phyloP scores from a whole-genome alignment of 108 stramenopile species.

The Cyclostephanos tholiformis region DNA sequence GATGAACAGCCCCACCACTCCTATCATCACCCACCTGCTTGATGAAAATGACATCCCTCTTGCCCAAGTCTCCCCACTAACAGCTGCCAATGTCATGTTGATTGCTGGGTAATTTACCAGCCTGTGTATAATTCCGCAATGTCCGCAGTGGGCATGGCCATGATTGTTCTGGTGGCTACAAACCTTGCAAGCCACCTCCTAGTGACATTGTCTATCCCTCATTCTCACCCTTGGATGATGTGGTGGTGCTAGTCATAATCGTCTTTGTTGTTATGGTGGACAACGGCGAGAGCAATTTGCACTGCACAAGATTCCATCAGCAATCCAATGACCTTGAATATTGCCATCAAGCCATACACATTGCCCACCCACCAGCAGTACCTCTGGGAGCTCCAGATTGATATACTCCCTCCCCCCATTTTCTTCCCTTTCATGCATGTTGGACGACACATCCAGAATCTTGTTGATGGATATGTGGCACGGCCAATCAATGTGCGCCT shows the following conservation, averaged over 20 bases:
- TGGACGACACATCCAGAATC: conserved; percentile 22
- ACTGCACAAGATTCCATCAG: conserved; percentile 31
- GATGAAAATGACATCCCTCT: too few relatives aligned
- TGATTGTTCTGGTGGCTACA: conserved; percentile 77
- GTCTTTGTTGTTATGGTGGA: neutral
- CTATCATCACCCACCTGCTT: too few relatives aligned
- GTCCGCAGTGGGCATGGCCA: conserved; percentile 85
- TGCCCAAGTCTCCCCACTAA: too few relatives aligned
- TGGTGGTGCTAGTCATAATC: too few relatives aligned
- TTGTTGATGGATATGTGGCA: conserved; percentile 35
- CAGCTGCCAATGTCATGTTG: too few relatives aligned
- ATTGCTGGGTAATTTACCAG: too few relatives aligned
- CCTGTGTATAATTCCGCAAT: conserved; percentile 68
- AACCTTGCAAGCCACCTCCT: conserved; percentile 86
- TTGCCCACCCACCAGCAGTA: conserved; percentile 27
- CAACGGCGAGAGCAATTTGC: conserved; percentile 34
- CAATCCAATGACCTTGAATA: conserved; percentile 16
- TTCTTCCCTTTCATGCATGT: neutral
- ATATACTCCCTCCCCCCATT: neutral
- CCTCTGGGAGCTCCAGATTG: conserved; percentile 7
- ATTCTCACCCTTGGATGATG: too few relatives aligned
- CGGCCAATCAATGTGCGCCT: neutral
- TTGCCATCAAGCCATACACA: conserved; percentile 10
- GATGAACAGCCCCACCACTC: too few relatives aligned
- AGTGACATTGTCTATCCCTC: conserved; percentile 57